Conservation (phyloP, 768 basidiomycete genomes). For the Butyriboletus loyo region DNA sequence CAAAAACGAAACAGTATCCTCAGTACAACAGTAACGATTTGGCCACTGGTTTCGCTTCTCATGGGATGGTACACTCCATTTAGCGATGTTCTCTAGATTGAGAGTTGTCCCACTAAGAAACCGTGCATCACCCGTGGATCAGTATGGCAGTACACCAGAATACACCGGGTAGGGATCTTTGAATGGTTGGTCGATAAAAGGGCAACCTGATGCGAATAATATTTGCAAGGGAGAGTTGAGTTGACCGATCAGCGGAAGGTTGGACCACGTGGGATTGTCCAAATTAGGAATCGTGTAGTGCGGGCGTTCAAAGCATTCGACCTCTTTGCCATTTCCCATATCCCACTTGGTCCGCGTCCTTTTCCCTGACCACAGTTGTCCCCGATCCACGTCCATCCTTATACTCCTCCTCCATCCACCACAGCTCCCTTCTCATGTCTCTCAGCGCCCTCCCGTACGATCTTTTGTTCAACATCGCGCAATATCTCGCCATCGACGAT, state of each 20-base stretch:
- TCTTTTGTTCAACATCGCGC: slow-evolving; percentile 64
- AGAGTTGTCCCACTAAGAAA: background rate
- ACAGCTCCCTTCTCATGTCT: slow-evolving; percentile 20
- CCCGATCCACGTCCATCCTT: slow-evolving; percentile 6
- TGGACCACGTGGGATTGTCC: slow-evolving; percentile 4
- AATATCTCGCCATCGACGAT: slow-evolving; percentile 58
- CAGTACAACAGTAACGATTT: background rate
- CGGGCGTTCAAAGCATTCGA: slow-evolving; percentile 6
- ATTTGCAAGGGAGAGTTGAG: background rate
- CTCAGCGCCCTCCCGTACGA: slow-evolving; percentile 61
- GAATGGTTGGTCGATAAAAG: no score
- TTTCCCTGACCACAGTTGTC: background rate
- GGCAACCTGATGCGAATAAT: no score
- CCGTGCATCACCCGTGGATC: no score
- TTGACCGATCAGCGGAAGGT: background rate
- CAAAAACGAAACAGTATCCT: no score
- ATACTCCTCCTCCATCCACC: background rate
- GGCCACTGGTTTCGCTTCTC: background rate
- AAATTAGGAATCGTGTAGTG: slow-evolving; percentile 8
- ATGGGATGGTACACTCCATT: background rate
- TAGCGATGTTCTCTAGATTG: background rate
- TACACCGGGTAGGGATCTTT: no score
- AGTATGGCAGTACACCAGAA: background rate
- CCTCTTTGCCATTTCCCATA: slow-evolving; percentile 10
- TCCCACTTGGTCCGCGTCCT: slow-evolving; percentile 12